These are phyloP conservation scores for Suillus occidentalis DNA, from an alignment of 768 basidiomycete genomes.

Conservation along the genomic window DNA sequence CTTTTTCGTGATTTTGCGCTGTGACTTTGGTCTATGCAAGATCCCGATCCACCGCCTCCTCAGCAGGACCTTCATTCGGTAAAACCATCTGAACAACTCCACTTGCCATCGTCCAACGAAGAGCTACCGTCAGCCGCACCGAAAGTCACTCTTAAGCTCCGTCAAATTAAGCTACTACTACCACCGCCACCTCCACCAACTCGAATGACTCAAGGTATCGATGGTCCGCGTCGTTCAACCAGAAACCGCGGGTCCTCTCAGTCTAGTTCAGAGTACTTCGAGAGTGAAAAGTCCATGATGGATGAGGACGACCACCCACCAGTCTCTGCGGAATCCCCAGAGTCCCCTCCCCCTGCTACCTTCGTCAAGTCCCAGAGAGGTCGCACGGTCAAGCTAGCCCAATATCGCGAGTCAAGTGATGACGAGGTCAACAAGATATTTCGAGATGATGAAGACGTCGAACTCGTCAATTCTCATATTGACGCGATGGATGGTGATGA, in stretches of 20 bases:
- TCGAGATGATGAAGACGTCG: constrained; percentile 9
- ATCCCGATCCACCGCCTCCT: constrained; percentile 7
- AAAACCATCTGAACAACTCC: constrained; percentile 1
- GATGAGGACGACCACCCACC: constrained; percentile 23
- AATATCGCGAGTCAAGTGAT: constrained; percentile 49
- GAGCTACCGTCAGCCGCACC: neutral
- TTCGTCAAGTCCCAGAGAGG: constrained; percentile 39
- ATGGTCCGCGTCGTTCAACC: constrained; percentile 25
- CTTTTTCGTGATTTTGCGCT: constrained; percentile 6
- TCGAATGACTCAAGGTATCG: constrained; percentile 6
- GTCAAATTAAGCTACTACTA: constrained; percentile 10
- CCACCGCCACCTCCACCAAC: constrained; percentile 7
- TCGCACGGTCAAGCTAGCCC: constrained; percentile 37
- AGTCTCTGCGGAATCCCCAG: constrained; percentile 4
- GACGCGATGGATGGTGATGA: constrained; percentile 28
- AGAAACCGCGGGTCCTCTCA: constrained; percentile 21
- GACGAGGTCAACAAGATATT: constrained; percentile 33
- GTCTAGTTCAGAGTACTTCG: constrained; percentile 34
- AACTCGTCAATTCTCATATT: constrained; percentile 21
- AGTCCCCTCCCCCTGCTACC: constrained; percentile 2
- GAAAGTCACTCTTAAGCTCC: constrained; percentile 22
- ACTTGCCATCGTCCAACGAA: neutral
- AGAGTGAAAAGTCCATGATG: constrained; percentile 32
- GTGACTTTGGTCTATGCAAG: constrained; percentile 13
- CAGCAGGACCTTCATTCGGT: neutral